A percentile compares a stretch with the other conserved stretches of the same genome.
Conservation (phyloP, 805 yeast genomes). For the Wickerhamomyces mucosus region DNA sequence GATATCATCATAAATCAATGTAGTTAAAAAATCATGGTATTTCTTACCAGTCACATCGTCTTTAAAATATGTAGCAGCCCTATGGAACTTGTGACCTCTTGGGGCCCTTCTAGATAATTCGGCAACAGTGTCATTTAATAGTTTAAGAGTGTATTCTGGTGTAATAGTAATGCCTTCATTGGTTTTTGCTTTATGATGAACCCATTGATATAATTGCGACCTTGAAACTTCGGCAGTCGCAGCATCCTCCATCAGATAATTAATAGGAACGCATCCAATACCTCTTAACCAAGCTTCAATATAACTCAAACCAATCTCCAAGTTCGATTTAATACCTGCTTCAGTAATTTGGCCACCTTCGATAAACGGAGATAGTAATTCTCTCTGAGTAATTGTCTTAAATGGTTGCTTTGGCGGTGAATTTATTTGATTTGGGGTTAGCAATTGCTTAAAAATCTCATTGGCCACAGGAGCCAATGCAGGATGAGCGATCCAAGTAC, state of each 20-base stretch:
- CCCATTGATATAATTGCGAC: conserved; percentile 80
- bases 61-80: conserved; percentile 62
- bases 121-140: conserved; percentile 54
- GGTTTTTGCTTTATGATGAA: conserved; percentile 52
- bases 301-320: conserved; percentile 68
- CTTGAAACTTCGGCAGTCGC: conserved; percentile 86
- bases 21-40: conserved; percentile 71
- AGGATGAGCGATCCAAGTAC: conserved; percentile 88
- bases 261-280: conserved; percentile 78
- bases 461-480: conserved; percentile 68
- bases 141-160: conserved; percentile 44
- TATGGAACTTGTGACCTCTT: conserved; percentile 54
- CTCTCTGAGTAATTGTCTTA: conserved; percentile 36
- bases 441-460: conserved; percentile 68
- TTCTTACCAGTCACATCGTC: conserved; percentile 67
- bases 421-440: conserved; percentile 70
- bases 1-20: conserved; percentile 65
- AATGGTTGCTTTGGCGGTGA: conserved; percentile 8
- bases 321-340: conserved; percentile 61
- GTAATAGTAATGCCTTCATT: conserved; percentile 54
- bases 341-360: conserved; percentile 56
- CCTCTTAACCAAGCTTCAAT: conserved; percentile 86
- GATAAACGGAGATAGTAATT: conserved; percentile 55
- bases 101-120: conserved; percentile 39
- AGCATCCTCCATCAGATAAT: conserved; percentile 82